A percentile compares a stretch with the other conserved stretches of the same genome.
phyloP scores from a whole-genome alignment of 2,329 filamentous ascomycete species.

The Trichothecium roseum region DNA sequence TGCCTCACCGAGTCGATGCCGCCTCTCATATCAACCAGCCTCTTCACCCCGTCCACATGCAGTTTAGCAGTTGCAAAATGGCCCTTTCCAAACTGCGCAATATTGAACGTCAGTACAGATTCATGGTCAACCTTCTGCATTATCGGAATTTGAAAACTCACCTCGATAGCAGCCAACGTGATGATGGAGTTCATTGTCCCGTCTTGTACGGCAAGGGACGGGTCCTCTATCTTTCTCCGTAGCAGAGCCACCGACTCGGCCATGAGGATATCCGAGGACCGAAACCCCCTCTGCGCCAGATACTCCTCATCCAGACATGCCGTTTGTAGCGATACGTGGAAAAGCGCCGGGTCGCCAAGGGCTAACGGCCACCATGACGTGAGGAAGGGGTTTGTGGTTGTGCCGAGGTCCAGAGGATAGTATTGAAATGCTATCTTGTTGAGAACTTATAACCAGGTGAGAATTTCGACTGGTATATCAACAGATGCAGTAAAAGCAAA shows the following conservation, averaged over 20 bases:
- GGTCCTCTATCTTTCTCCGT: conserved; percentile 35
- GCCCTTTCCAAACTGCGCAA: conserved; percentile 38
- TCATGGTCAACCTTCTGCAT: not conserved
- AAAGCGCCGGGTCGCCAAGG: conserved; percentile 42
- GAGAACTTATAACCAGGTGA: too few species aligned
- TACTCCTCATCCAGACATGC: conserved; percentile 46
- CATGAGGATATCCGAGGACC: conserved; percentile 44
- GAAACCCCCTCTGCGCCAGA: conserved; percentile 39
- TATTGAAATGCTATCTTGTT: conserved; percentile 49
- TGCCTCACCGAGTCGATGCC: conserved; percentile 36
- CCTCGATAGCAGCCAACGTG: conserved; percentile 47
- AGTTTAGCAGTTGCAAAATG: conserved; percentile 31
- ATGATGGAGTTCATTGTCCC: conserved; percentile 47
- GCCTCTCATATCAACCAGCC: conserved; percentile 36
- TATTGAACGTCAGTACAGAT: not conserved
- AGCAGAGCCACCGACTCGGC: conserved; percentile 43
- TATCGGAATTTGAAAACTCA: conserved; percentile 15
- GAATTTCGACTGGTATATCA: too few species aligned
- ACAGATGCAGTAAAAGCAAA: too few species aligned
- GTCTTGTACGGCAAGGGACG: conserved; percentile 36
- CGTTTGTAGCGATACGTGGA: conserved; percentile 49
- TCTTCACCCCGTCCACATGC: conserved; percentile 39
- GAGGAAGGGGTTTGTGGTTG: conserved; percentile 45
- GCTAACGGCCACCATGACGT: conserved; percentile 51
- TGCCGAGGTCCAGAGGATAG: conserved; percentile 43